Evolutionary conservation across 805 yeast genomes (phyloP).

Genomic region (Trichomonascus vanleenenianus): DNA sequence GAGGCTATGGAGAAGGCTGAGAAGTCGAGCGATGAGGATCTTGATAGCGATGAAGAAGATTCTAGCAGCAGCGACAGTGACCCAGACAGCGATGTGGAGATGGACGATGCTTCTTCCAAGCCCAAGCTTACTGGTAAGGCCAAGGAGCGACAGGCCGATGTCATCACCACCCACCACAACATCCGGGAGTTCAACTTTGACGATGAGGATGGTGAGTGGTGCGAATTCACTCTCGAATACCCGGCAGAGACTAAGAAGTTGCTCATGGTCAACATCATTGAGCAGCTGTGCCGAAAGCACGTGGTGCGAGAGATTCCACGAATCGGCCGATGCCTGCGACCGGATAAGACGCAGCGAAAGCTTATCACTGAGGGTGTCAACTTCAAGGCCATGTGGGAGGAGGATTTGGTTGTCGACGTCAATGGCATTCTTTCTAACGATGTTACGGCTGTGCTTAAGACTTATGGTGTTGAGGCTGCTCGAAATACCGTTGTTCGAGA

Average conservation of each 20-base stretch:
- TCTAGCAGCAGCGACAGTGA: slow-evolving; percentile 33
- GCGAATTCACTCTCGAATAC: slow-evolving; percentile 78
- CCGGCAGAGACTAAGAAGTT: slow-evolving; percentile 84
- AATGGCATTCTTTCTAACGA: slow-evolving; percentile 89
- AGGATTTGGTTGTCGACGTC: slow-evolving; percentile 85
- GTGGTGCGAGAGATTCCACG: slow-evolving; percentile 88
- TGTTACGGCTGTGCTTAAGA: slow-evolving; percentile 77
- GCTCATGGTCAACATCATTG: slow-evolving; percentile 94
- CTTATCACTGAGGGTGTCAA: slow-evolving; percentile 97
- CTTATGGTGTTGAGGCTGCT: slow-evolving; percentile 99
- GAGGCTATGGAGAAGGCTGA: slow-evolving; percentile 83
- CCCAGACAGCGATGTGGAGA: slow-evolving; percentile 36
- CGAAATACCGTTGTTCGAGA: slow-evolving; percentile 95
- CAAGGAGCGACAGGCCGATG: slow-evolving; percentile 77
- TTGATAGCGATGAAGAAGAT: slow-evolving; percentile 22
- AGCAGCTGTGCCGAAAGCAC: slow-evolving; percentile 78
- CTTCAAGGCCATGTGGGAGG: slow-evolving; percentile 97
- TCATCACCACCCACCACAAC: slow-evolving; percentile 62
- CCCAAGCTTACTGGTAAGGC: slow-evolving; percentile 50
- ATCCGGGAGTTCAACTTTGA: slow-evolving; percentile 83
- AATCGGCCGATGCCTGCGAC: slow-evolving; percentile 90
- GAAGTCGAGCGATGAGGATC: slow-evolving; percentile 26
- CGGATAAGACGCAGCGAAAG: slow-evolving; percentile 65
- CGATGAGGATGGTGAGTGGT: slow-evolving; percentile 83
- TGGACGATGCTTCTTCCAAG: slow-evolving; percentile 18